Evolutionary conservation across 495 filamentous ascomycete genomes (phyloP).

Genomic region (Neohortaea acidophila): DNA sequence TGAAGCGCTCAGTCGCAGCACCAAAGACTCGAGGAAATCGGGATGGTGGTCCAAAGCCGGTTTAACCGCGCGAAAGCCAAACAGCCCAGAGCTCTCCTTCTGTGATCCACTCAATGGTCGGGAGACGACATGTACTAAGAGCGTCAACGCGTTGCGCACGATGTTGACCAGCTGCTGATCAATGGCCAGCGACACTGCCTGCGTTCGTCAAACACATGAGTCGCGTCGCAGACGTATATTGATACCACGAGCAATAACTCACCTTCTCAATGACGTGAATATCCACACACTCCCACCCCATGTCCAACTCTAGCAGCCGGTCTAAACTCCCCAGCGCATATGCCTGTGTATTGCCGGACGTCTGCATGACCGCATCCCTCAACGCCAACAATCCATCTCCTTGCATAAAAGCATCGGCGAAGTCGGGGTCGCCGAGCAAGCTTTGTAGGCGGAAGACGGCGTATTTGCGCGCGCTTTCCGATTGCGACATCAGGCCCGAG

Average conservation of each 20-base stretch:
- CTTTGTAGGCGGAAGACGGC: constrained; percentile 94
- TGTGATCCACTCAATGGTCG: constrained; percentile 43
- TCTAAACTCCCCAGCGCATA: constrained; percentile 83
- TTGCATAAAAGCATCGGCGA: constrained; percentile 88
- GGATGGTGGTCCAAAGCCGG: constrained; percentile 83
- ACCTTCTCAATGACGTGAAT: constrained; percentile 54
- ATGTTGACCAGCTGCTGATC: constrained; percentile 96
- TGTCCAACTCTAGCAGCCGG: constrained; percentile 81
- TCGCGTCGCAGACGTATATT: background rate
- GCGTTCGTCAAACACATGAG: constrained; percentile 9
- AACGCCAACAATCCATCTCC: constrained; percentile 72
- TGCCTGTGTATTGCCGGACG: constrained; percentile 84
- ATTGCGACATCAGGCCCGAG: constrained; percentile 51
- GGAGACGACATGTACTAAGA: constrained; percentile 81
- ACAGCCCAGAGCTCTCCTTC: constrained; percentile 35
- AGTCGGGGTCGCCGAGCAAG: constrained; percentile 87
- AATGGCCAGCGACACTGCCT: constrained; percentile 88
- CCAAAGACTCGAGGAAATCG: constrained; percentile 87
- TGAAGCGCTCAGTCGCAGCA: constrained; percentile 72
- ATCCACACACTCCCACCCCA: constrained; percentile 80
- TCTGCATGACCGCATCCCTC: constrained; percentile 63
- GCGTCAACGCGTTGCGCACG: constrained; percentile 87
- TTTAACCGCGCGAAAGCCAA: constrained; percentile 80
- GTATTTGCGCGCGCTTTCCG: constrained; percentile 95
- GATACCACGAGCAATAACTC: constrained; percentile 5